Base-by-base conservation (phyloP, 805 yeast species). In the Kazachstania viticola region DNA sequence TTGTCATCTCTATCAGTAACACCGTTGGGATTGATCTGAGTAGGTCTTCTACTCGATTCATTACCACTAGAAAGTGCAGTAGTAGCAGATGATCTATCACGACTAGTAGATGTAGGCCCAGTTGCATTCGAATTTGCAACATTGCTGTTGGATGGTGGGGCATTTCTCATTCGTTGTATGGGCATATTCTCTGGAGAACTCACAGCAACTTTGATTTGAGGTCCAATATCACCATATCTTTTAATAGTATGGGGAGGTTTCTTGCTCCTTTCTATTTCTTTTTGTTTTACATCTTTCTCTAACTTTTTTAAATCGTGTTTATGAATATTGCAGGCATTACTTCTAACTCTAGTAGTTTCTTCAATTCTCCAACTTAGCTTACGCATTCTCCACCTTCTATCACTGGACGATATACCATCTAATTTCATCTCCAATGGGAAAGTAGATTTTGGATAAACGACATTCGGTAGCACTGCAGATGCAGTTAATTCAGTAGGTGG, bases 401-500 rank as follows among this genome's bases (percentile, higher is more conserved):
- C 76, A 9, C 64, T 61, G 4, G 70, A 62, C 4, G 69, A 55
- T 6, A 81, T 71, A 35, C 84, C 80, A 45, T 84, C 94, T 46
- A 91, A 59, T 42, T 76, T 73, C 48, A 91, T 62, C 49, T 85
- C 96, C 15, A 88, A 66, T 0, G 91, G 79, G 49, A 91, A 83
- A 1, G 78, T 66, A 0, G 95, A 79, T 51, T 81, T 78, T 9
- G 97, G 97, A 54, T 82, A 82, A 21, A 82, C 69, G 12, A 85
- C 94, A 40, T 80, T 80, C 2, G 98, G 98, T 30, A 91, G 62
- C 12, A 77, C 79, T 7, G 94, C 91, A 17, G 79, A 73, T 5
- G 95, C 93, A 3, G 84, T 77, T 23, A 91, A 77, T 27, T 79
- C 81, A 0, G 97, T 88, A 6, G 99, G 97, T 1, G 98, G 98